These are phyloP conservation scores for Mucor irregularis DNA, from an alignment of 371 early-diverging fungal species.

Conservation along the genomic window DNA sequence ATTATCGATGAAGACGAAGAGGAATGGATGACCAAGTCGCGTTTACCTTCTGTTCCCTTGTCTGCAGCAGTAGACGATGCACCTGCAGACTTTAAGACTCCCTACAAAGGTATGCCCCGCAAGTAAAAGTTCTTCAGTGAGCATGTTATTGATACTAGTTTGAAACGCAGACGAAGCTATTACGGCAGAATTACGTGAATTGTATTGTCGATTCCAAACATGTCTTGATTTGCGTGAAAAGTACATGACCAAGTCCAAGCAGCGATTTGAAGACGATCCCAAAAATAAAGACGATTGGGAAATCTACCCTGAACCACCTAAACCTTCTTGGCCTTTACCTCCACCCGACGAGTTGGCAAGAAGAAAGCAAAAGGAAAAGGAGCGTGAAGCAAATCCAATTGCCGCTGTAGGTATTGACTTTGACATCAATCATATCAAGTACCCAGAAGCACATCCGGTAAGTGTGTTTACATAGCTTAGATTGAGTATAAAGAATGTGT, in stretches of 20 bases:
- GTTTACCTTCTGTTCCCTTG: constrained; percentile 4
- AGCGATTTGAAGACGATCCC: constrained; percentile 85
- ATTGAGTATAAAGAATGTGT: not conserved
- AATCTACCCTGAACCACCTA: constrained; percentile 90
- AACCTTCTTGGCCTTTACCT: constrained; percentile 68
- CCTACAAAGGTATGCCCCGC: constrained; percentile 1
- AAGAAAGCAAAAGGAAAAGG: constrained; percentile 45
- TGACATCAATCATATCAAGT: constrained; percentile 56
- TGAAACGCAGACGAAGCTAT: constrained; percentile 48
- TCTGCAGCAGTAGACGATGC: constrained; percentile 10
- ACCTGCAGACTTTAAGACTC: constrained; percentile 1
- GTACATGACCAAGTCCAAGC: constrained; percentile 82
- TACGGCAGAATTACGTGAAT: constrained; percentile 53
- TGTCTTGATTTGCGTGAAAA: constrained; percentile 84
- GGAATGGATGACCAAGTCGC: not conserved
- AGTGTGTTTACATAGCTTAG: not conserved
- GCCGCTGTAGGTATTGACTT: constrained; percentile 61
- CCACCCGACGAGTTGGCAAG: constrained; percentile 45
- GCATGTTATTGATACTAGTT: not conserved
- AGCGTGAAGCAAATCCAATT: constrained; percentile 53
- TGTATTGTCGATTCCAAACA: constrained; percentile 58
- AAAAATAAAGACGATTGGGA: constrained; percentile 79
- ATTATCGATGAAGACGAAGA: constrained; percentile 8
- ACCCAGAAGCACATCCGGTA: constrained; percentile 63
- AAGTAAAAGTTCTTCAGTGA: not conserved